Evolutionary conservation across 345 rosid species (phyloP).

Genomic region (Turritis glabra): DNA sequence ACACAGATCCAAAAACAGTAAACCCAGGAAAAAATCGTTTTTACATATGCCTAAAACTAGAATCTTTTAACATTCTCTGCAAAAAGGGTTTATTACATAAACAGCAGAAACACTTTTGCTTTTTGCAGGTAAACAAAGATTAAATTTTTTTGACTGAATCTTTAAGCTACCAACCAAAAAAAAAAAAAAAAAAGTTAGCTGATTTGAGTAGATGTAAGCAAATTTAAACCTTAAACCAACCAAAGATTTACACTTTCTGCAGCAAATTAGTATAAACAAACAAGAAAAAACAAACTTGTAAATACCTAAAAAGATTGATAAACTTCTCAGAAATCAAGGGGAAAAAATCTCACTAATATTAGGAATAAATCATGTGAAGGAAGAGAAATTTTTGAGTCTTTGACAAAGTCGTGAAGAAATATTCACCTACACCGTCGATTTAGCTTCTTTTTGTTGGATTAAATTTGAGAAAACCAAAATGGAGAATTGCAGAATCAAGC

Average conservation of each 20-base stretch:
- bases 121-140: constrained; percentile 15
- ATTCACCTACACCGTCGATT: constrained; percentile 33
- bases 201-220: constrained; percentile 12
- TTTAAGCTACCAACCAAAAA: constrained; percentile 1
- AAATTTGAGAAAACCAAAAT: background rate
- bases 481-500: constrained; percentile 9
- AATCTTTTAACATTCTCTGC: constrained; percentile 25
- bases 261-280: background rate
- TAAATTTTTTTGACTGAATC: background rate
- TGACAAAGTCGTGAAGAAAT: constrained; percentile 26
- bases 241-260: constrained; percentile 16
- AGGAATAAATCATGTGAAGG: background rate
- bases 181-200: background rate
- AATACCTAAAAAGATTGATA: constrained; percentile 5
- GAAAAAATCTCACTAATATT: background rate
- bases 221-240: constrained; percentile 1
- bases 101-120: constrained; percentile 28
- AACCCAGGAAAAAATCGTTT: constrained; percentile 16
- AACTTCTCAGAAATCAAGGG: background rate
- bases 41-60: constrained; percentile 27
- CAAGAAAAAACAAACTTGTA: background rate
- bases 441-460: constrained; percentile 21
- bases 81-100: background rate
- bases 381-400: background rate
- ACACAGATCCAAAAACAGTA: constrained; percentile 30